Evolutionary conservation across 768 basidiomycete genomes (phyloP).

Genomic region (Leccinum disarticulatum): DNA sequence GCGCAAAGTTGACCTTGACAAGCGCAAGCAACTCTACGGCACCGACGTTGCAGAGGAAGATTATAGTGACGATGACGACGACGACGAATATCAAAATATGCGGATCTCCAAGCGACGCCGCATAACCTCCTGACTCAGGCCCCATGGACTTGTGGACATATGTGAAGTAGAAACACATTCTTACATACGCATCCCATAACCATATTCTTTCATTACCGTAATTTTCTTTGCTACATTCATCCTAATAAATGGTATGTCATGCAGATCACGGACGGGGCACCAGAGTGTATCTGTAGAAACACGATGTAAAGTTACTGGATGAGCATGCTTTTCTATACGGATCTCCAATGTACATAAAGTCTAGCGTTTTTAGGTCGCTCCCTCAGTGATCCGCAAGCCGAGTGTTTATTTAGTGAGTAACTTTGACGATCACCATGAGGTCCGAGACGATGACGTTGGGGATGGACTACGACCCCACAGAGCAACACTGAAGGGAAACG

Average conservation of each 20-base stretch:
- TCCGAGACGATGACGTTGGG: constrained; percentile 2
- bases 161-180: constrained; percentile 17
- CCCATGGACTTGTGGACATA: constrained; percentile 22
- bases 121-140: constrained; percentile 20
- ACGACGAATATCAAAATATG: constrained; percentile 34
- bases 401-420: constrained; percentile 2
- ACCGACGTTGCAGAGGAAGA: constrained; percentile 39
- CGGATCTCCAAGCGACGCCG: constrained; percentile 33
- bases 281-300: background rate
- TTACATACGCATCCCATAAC: constrained; percentile 27
- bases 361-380: background rate
- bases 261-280: constrained; percentile 14
- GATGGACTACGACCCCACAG: constrained; percentile 3
- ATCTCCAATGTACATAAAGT: background rate
- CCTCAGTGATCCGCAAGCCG: background rate
- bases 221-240: constrained; percentile 30
- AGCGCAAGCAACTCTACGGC: constrained; percentile 44
- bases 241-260: constrained; percentile 25
- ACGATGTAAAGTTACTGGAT: too few relatives aligned
- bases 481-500: background rate
- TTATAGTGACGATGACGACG: constrained; percentile 36
- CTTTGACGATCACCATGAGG: constrained; percentile 2
- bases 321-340: background rate
- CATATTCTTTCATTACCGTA: constrained; percentile 29
- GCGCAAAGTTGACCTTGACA: constrained; percentile 57